Conservation (phyloP, 192 early-diverging fungal genomes). For the Backusella macrospora region DNA sequence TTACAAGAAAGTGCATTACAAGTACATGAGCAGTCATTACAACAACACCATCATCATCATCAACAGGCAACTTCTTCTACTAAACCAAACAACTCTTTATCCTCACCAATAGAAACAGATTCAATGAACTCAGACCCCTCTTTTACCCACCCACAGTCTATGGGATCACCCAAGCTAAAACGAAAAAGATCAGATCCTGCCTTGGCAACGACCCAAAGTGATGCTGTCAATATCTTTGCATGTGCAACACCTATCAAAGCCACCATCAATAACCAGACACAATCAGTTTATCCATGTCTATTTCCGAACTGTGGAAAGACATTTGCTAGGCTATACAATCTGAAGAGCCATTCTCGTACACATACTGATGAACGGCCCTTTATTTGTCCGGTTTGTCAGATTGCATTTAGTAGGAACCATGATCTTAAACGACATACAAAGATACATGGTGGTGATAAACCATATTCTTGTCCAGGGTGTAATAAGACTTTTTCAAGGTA, state of each 20-base stretch:
- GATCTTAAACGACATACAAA: conserved; percentile 77
- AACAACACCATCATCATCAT: background rate
- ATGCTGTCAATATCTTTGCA: conserved; percentile 37
- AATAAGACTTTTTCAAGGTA: conserved; percentile 76
- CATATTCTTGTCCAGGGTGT: conserved; percentile 72
- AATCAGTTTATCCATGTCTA: conserved; percentile 52
- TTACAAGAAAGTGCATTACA: background rate
- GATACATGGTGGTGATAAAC: conserved; percentile 77
- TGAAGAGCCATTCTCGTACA: conserved; percentile 84
- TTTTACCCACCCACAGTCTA: background rate
- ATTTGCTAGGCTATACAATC: conserved; percentile 88
- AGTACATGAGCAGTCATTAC: no score
- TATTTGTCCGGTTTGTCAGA: conserved; percentile 48
- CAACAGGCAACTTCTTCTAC: background rate
- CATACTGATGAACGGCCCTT: conserved; percentile 81
- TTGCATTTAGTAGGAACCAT: conserved; percentile 71
- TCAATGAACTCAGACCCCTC: background rate
- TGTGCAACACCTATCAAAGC: conserved; percentile 39
- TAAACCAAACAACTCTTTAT: no score
- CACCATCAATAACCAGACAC: conserved; percentile 35
- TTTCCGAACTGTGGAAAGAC: conserved; percentile 80
- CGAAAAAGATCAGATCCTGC: conserved; percentile 30
- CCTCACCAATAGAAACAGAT: background rate
- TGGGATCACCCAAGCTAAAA: conserved; percentile 2
- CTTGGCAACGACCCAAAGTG: conserved; percentile 26